Percentiles rank a stretch among this genome's conserved stretches.
Evolutionary conservation across 2,329 filamentous ascomycete genomes (phyloP).

Genomic region (Verticillium nonalfalfae): DNA sequence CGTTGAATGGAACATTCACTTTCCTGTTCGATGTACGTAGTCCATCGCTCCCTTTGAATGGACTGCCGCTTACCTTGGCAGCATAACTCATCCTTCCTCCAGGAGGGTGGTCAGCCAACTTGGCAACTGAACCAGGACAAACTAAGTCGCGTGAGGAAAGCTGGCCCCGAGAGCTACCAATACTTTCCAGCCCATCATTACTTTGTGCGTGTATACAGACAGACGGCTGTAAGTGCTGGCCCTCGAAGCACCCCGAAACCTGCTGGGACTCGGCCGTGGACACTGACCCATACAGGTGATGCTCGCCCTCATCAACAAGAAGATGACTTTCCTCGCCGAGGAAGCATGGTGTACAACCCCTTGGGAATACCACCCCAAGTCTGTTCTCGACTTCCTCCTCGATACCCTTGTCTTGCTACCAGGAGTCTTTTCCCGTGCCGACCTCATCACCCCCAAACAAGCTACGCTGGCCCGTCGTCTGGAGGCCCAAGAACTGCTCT

Average conservation of each 20-base stretch:
- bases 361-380: slow-evolving; percentile 46
- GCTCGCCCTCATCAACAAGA: slow-evolving; percentile 41
- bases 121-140: slow-evolving; percentile 29
- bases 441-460: slow-evolving; percentile 30
- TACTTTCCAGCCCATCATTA: slow-evolving; percentile 52
- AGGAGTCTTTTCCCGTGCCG: slow-evolving; percentile 36
- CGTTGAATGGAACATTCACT: slow-evolving; percentile 36
- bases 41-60: not conserved
- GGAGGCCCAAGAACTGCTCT: slow-evolving; percentile 40
- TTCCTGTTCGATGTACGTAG: slow-evolving; percentile 47
- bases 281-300: slow-evolving; percentile 27
- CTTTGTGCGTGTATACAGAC: slow-evolving; percentile 49
- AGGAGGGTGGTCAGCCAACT: slow-evolving; percentile 20
- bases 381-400: slow-evolving; percentile 42
- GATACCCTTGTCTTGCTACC: slow-evolving; percentile 44
- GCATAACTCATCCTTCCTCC: slow-evolving; percentile 36
- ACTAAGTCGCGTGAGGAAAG: slow-evolving; percentile 26
- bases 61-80: slow-evolving; percentile 13
- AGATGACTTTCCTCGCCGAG: slow-evolving; percentile 42
- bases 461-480: slow-evolving; percentile 33
- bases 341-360: slow-evolving; percentile 45
- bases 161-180: slow-evolving; percentile 39
- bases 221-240: slow-evolving; percentile 38
- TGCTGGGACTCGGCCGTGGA: not conserved
- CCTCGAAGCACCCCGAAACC: not conserved